Conservation (phyloP, 177 flowering plant genomes). For the Vitis hybrid region DNA sequence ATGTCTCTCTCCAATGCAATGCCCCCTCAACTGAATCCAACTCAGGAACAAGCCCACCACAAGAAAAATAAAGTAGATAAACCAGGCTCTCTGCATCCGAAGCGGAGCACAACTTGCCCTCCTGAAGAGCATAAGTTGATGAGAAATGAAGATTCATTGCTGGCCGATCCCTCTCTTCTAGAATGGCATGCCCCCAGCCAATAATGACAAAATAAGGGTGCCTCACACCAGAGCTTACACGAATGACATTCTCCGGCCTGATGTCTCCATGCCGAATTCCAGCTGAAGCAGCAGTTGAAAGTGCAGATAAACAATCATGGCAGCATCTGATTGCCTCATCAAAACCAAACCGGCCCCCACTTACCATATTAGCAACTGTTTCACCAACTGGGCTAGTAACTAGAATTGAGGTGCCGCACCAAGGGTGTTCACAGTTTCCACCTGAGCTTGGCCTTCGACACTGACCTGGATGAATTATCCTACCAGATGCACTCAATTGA, state of each 20-base stretch:
- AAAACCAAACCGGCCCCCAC: conserved; percentile 46
- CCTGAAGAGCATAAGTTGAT: conserved; percentile 81
- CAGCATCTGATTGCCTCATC: conserved; percentile 79
- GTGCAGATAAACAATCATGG: conserved; percentile 80
- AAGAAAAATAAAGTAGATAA: conserved; percentile 64
- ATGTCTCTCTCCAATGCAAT: conserved; percentile 75
- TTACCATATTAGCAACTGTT: conserved; percentile 52
- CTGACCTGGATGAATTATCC: conserved; percentile 77
- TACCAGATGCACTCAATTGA: conserved; percentile 72
- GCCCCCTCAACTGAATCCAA: conserved; percentile 90
- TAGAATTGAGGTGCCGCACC: conserved; percentile 91
- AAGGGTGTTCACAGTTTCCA: conserved; percentile 79
- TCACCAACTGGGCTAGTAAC: conserved; percentile 80
- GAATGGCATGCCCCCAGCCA: conserved; percentile 90
- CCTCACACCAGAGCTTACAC: conserved; percentile 46
- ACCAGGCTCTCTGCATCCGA: conserved; percentile 94
- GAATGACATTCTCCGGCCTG: conserved; percentile 71
- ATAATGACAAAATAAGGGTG: conserved; percentile 64
- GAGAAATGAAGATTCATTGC: conserved; percentile 86
- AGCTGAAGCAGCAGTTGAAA: conserved; percentile 56
- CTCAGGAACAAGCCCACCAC: conserved; percentile 65
- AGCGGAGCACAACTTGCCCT: conserved; percentile 85
- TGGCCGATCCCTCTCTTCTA: conserved; percentile 90
- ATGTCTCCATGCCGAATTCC: conserved; percentile 88
- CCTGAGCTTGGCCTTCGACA: conserved; percentile 59